Evolutionary conservation across 2,329 filamentous ascomycete species (phyloP), one percentile per base, ranked within the genome.

Genomic region (Fusarium burgessii): DNA sequence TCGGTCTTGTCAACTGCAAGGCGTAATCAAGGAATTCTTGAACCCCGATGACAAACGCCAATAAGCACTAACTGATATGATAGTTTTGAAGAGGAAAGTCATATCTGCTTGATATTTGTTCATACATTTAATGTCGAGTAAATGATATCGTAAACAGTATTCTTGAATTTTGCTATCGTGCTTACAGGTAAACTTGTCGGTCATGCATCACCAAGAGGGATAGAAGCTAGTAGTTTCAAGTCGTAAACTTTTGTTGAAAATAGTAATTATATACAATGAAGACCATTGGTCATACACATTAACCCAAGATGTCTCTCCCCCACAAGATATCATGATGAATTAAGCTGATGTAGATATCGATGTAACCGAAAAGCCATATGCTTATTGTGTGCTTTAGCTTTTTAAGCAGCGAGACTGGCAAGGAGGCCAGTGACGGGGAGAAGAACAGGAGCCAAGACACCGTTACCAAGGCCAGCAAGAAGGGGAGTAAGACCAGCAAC

Each of bases 381-480:
- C 20, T 46, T 13, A 13, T n/a, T 14, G 23, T 15, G 7, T 3
- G 7, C 2, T 40, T 3, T 3, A 41, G 20, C 20, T 13, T 17
- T 20, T 33, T 55, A 55, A 29, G 27, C 60, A 35, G 54, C 51
- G 32, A 77, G 62, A 33, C 76, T 63, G 20, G 71, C 72, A 52
- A 78, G 58, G 50, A 78, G 68, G 36, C 58, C 70, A 46, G 66
- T 58, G 38, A 78, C 29, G 17, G 73, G 75, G n/a, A 70, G 73
- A 12, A 78, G 71, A 42, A 79, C 25, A 36, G 76, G 76, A 41
- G 66, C 75, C 13, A 78, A 52, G n/a, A 78, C 38, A 27, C 67
- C 73, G 43, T 63, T 69, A 29, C 73, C 66, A 50, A 79, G 70
- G 14, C 66, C 74, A 45, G 68, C 59, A 15, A 79, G 76, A 62